These are phyloP conservation scores for Talaromyces sp. DNA, from an alignment of 2,329 filamentous ascomycete species.

Conservation along the genomic window DNA sequence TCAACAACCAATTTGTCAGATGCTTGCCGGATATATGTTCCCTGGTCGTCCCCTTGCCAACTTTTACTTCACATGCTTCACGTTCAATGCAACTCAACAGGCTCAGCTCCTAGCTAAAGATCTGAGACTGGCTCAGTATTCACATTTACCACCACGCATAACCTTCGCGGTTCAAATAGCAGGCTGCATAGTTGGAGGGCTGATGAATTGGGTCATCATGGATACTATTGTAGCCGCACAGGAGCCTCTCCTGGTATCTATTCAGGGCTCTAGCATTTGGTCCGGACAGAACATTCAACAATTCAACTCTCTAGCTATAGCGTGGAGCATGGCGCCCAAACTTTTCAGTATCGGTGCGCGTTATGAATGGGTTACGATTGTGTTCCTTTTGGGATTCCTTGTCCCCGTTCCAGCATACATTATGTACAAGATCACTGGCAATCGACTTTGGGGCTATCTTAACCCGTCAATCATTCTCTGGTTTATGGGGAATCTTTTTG, in stretches of 20 bases:
- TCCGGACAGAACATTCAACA: constrained; percentile 47
- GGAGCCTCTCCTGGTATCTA: constrained; percentile 38
- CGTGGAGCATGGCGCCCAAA: constrained; percentile 42
- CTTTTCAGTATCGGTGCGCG: constrained; percentile 41
- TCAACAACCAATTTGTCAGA: constrained; percentile 43
- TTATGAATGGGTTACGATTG: constrained; percentile 41
- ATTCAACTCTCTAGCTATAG: constrained; percentile 45
- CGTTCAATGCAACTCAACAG: constrained; percentile 30
- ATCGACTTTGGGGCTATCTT: constrained; percentile 31
- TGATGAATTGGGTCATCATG: constrained; percentile 49
- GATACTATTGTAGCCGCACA: constrained; percentile 44
- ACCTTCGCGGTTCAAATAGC: constrained; percentile 42
- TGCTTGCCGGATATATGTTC: constrained; percentile 49
- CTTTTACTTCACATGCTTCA: constrained; percentile 31
- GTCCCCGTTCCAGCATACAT: constrained; percentile 45
- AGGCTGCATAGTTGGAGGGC: constrained; percentile 26
- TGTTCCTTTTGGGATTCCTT: constrained; percentile 43
- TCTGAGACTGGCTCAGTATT: constrained; percentile 37
- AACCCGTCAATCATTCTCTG: constrained; percentile 44
- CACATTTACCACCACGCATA: constrained; percentile 37
- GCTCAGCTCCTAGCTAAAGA: constrained; percentile 30
- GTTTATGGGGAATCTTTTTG: constrained; percentile 43
- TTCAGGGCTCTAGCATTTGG: constrained; percentile 48
- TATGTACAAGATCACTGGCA: constrained; percentile 29
- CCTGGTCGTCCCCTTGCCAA: constrained; percentile 36